Conservation (phyloP, 495 filamentous ascomycete species). For the Neurospora discreta region DNA sequence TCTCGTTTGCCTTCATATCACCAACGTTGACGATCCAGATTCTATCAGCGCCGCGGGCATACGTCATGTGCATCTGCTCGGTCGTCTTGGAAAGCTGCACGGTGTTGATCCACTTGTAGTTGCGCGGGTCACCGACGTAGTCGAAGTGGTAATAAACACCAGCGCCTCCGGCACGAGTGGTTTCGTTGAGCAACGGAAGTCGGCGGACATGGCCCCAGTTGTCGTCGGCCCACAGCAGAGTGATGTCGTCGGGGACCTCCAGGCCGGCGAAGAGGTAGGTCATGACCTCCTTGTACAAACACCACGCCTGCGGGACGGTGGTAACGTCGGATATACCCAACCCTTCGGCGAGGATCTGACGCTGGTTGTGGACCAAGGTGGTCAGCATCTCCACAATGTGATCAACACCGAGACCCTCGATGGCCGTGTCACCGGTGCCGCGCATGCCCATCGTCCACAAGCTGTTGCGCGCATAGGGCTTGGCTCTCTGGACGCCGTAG, state of each 20-base stretch:
- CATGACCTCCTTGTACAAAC: conserved; percentile 62
- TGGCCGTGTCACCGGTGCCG: conserved; percentile 54
- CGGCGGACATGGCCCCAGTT: conserved; percentile 62
- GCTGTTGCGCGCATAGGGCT: conserved; percentile 49
- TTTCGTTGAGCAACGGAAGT: conserved; percentile 53
- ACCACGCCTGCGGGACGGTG: conserved; percentile 60
- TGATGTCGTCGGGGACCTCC: conserved; percentile 59
- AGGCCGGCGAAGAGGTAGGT: conserved; percentile 56
- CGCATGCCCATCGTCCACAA: conserved; percentile 67
- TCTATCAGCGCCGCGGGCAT: conserved; percentile 47
- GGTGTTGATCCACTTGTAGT: conserved; percentile 66
- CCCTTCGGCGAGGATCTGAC: conserved; percentile 43
- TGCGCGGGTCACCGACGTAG: conserved; percentile 52
- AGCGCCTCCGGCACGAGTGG: conserved; percentile 47
- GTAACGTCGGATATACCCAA: conserved; percentile 38
- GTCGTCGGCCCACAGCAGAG: conserved; percentile 65
- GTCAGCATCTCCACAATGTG: conserved; percentile 47
- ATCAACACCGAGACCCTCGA: conserved; percentile 41
- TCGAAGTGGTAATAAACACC: conserved; percentile 75
- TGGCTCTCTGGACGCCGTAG: conserved; percentile 54
- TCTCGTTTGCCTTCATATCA: conserved; percentile 58
- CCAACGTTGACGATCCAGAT: conserved; percentile 75
- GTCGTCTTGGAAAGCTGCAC: conserved; percentile 53
- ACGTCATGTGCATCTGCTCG: conserved; percentile 53
- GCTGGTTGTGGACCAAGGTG: conserved; percentile 48